A percentile compares a stretch with the other conserved stretches of the same genome.
Evolutionary conservation across 2,329 filamentous ascomycete species (phyloP).

Genomic region (Phialocephala sp.): DNA sequence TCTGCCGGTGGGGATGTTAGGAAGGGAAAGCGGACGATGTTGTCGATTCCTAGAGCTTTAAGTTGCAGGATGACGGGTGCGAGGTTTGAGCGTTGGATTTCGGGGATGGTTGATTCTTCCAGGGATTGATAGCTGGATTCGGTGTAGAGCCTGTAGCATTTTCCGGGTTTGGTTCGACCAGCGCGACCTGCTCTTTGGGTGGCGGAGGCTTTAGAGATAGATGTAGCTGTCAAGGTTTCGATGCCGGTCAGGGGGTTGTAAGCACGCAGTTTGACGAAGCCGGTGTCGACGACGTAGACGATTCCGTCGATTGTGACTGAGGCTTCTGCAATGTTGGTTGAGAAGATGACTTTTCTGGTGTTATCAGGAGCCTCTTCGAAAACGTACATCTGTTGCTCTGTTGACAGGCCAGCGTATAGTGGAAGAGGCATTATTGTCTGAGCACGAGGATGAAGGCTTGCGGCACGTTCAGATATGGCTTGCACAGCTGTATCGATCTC

Average conservation of each 20-base stretch:
- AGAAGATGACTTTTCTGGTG: conserved; percentile 88
- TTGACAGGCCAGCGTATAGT: conserved; percentile 86
- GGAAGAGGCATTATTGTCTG: conserved; percentile 73
- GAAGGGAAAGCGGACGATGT: conserved; percentile 89
- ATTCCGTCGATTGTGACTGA: conserved; percentile 94
- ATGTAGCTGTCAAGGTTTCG: conserved; percentile 81
- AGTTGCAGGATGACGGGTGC: conserved; percentile 88
- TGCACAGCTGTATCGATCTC: conserved; percentile 89
- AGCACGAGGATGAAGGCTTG: conserved; percentile 63
- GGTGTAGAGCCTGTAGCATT: conserved; percentile 93
- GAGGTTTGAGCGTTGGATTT: conserved; percentile 91
- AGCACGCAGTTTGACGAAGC: conserved; percentile 87
- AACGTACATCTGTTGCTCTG: conserved; percentile 93
- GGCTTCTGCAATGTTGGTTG: conserved; percentile 96
- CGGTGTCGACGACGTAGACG: conserved; percentile 87
- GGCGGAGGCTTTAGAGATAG: conserved; percentile 90
- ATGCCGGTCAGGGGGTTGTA: conserved; percentile 87
- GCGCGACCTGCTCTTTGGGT: conserved; percentile 89
- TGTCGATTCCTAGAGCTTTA: conserved; percentile 94
- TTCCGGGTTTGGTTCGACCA: conserved; percentile 86
- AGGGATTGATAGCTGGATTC: conserved; percentile 72
- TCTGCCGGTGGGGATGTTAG: conserved; percentile 84
- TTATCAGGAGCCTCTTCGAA: conserved; percentile 85
- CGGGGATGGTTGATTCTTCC: conserved; percentile 77
- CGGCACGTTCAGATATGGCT: conserved; percentile 74